A percentile compares a stretch with the other conserved stretches of the same genome.
Evolutionary conservation across 345 rosid genomes (phyloP).

Genomic region (Lepidium sativum): DNA sequence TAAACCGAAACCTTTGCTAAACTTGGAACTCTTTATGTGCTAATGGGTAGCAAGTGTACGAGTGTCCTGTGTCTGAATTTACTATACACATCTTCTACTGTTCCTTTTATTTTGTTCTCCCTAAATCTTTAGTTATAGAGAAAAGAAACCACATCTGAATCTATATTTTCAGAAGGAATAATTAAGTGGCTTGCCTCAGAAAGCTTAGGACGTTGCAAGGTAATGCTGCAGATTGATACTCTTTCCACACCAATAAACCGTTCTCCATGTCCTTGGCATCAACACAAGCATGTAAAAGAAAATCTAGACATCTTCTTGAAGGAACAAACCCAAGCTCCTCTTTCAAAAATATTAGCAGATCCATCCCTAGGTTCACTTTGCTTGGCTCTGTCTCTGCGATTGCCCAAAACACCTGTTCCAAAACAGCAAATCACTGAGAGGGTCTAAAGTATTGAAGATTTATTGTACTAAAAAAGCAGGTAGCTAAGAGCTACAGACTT

Average conservation of each 20-base stretch:
- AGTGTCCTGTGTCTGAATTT: background rate
- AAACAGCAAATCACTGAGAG: background rate
- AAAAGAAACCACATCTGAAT: background rate
- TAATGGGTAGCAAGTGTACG: background rate
- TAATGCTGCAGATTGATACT: constrained; percentile 47
- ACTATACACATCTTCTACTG: background rate
- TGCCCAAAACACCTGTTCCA: constrained; percentile 40
- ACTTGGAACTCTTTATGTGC: constrained; percentile 1
- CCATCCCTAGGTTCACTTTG: constrained; percentile 48
- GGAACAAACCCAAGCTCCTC: constrained; percentile 56
- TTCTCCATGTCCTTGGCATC: constrained; percentile 44
- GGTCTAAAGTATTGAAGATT: background rate
- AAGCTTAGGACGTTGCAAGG: constrained; percentile 52
- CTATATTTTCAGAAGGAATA: background rate
- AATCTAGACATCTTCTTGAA: constrained; percentile 68
- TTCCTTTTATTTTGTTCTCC: background rate
- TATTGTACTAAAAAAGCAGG: background rate
- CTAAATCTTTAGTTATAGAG: background rate
- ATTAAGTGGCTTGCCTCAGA: constrained; percentile 38
- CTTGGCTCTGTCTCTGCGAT: constrained; percentile 41
- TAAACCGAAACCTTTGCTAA: background rate
- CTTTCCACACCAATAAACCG: constrained; percentile 55
- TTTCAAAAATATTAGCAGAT: constrained; percentile 47
- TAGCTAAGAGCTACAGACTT: background rate
- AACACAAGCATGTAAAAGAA: constrained; percentile 63